Conservation (phyloP, 2,329 filamentous ascomycete species). For the Fusarium sp. region DNA sequence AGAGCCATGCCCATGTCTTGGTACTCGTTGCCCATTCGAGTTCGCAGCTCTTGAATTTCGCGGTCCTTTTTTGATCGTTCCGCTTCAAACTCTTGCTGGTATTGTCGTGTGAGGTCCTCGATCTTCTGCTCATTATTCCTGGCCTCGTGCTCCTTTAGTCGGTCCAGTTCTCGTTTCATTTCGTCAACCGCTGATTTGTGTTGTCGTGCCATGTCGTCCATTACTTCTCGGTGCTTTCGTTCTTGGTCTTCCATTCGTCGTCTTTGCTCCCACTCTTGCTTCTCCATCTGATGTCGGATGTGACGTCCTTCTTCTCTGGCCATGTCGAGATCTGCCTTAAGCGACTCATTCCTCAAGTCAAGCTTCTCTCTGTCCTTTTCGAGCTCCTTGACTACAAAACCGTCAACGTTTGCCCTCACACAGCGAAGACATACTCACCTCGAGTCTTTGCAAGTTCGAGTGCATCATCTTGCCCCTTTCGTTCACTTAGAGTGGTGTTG, state of each 20-base stretch:
- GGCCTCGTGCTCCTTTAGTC: constrained; percentile 57
- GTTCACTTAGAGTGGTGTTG: constrained; percentile 74
- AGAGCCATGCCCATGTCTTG: constrained; percentile 62
- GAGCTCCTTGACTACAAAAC: constrained; percentile 58
- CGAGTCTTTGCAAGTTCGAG: constrained; percentile 79
- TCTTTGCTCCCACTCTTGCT: constrained; percentile 51
- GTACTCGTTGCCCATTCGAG: constrained; percentile 63
- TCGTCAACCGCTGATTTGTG: constrained; percentile 50
- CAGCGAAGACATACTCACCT: constrained; percentile 64
- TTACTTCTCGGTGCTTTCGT: constrained; percentile 50
- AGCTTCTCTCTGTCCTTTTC: constrained; percentile 61
- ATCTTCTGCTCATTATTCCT: constrained; percentile 76
- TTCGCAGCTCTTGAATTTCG: constrained; percentile 75
- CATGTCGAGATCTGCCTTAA: constrained; percentile 74
- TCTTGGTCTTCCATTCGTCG: constrained; percentile 67
- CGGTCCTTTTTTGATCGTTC: constrained; percentile 68
- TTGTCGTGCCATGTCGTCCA: constrained; percentile 52
- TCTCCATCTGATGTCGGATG: constrained; percentile 52
- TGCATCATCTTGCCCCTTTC: constrained; percentile 77
- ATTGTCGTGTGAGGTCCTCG: constrained; percentile 70
- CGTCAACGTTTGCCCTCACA: neutral
- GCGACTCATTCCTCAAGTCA: constrained; percentile 57
- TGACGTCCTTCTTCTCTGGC: constrained; percentile 52
- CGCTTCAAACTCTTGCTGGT: constrained; percentile 74
- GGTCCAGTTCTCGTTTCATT: constrained; percentile 59